These are phyloP conservation scores for Podaxis sp. DNA, from an alignment of 768 basidiomycete species.

Conservation along the genomic window DNA sequence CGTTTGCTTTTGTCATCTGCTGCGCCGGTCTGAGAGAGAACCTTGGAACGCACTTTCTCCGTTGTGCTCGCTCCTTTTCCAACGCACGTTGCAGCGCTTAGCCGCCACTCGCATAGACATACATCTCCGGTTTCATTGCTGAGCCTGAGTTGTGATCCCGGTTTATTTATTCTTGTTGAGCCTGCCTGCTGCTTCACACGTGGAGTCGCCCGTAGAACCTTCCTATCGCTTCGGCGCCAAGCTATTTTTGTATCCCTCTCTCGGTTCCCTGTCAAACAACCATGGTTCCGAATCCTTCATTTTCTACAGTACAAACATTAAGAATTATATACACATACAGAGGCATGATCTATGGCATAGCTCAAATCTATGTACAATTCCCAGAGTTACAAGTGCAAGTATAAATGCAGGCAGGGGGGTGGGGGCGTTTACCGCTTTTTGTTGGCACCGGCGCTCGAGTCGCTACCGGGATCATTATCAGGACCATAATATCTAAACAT, in stretches of 20 bases:
- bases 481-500: constrained; percentile 16
- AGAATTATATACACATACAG: constrained; percentile 2
- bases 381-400: background rate
- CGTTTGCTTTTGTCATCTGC: background rate
- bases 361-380: background rate
- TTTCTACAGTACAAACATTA: background rate
- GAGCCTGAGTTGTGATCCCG: too few species aligned
- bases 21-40: background rate
- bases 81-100: constrained; percentile 3
- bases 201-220: background rate
- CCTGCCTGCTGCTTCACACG: constrained; percentile 5
- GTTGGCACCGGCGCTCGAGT: background rate
- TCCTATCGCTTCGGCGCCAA: background rate
- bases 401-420: background rate
- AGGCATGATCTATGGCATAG: background rate
- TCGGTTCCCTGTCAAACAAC: background rate
- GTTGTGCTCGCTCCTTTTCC: background rate
- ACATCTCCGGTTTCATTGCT: background rate
- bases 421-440: constrained; percentile 2
- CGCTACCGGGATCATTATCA: background rate
- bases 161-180: background rate
- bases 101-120: background rate
- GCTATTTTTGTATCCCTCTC: constrained; percentile 3
- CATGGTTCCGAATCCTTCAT: background rate
- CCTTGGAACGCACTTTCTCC: background rate